Conservation (phyloP, 2,329 filamentous ascomycete genomes). For the Decorospora gaudefroyi region DNA sequence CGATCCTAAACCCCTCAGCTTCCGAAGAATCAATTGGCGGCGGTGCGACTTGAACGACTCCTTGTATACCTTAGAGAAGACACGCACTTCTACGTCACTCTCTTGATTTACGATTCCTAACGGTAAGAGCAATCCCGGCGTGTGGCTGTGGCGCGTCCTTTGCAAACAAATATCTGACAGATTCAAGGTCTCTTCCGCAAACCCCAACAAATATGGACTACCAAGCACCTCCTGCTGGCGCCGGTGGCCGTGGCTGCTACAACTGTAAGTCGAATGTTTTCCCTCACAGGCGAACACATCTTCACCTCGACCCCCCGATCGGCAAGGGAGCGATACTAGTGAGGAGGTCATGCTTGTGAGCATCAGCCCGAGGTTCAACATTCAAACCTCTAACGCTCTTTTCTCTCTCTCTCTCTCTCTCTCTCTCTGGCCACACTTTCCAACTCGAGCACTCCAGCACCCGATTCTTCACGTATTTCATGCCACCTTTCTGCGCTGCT, state of each 20-base stretch:
- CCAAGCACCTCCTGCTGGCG: conserved; percentile 41
- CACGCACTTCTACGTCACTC: conserved; percentile 28
- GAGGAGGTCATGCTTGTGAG: too few relatives aligned
- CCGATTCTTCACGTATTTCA: too few relatives aligned
- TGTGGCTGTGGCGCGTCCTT: conserved; percentile 11
- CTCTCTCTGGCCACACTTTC: neutral
- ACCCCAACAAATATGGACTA: conserved; percentile 43
- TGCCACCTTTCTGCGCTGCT: too few relatives aligned
- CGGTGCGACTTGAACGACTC: conserved; percentile 13
- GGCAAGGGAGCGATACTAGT: too few relatives aligned
- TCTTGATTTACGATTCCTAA: conserved; percentile 24
- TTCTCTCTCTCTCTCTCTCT: too few relatives aligned
- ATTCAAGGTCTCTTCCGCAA: conserved; percentile 29
- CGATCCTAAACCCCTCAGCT: conserved; percentile 15
- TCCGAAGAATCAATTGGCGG: conserved; percentile 24
- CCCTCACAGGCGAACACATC: neutral
- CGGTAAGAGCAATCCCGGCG: conserved; percentile 27
- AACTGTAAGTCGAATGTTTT: conserved; percentile 44
- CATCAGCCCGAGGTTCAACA: too few relatives aligned
- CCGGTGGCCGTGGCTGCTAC: conserved; percentile 50
- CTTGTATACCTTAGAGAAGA: conserved; percentile 13
- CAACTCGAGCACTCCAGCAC: too few relatives aligned
- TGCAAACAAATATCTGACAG: conserved; percentile 21
- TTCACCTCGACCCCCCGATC: conserved; percentile 7
- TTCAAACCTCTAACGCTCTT: too few relatives aligned